Evolutionary conservation across 2,329 filamentous ascomycete species (phyloP), one percentile per base, ranked within the genome.

Genomic region (Colletotrichum filicis): DNA sequence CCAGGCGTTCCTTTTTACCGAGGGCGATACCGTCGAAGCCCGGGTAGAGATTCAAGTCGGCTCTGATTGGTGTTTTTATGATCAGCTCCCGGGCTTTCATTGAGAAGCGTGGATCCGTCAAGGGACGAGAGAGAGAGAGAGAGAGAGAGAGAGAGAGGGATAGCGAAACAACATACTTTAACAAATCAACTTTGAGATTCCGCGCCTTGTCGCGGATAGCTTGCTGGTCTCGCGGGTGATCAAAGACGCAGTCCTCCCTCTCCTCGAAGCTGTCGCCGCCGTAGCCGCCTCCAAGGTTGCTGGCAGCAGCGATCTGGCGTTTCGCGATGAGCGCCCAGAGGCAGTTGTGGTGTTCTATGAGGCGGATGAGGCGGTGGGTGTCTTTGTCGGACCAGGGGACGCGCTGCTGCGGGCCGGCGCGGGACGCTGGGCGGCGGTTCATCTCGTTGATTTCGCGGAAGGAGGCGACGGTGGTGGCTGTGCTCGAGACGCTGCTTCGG

Each of bases 181-280:
- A 80, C 58, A 87, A 83, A 37, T 87, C 84, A 46, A 88, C 86
- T 81, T 91, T 91, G 67, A 89, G 75, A 68, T 89, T 86, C 62
- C 89, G 86, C n/a, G 89, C 89, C 79, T 87, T 88, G 82, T 91
- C 89, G 7, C 89, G 87, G 69, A 88, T 84, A 5, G 87, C 86
- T 78, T 90, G 88, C 80, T 90, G 88, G 76, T 86, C 85, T 62
- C 88, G 87, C 2, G 78, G 77, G 19, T 79, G 75, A 56, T 87
- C 81, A 66, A 89, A 89, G 2, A 76, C 76, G 32, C 82, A 79
- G 5, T 76, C 53, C 30, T 74, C 76, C 70, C 78, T 77, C 14
- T 55, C 57, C 60, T 66, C 70, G 4, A 56, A 49, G 42, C 14
- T 42, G 37, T 49, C 42, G 49, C 22, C 68, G 58, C 26, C 64